A percentile compares a stretch with the other conserved stretches of the same genome.
Evolutionary conservation across 2,329 filamentous ascomycete genomes (phyloP).

Genomic region (Epichloe hybrida): DNA sequence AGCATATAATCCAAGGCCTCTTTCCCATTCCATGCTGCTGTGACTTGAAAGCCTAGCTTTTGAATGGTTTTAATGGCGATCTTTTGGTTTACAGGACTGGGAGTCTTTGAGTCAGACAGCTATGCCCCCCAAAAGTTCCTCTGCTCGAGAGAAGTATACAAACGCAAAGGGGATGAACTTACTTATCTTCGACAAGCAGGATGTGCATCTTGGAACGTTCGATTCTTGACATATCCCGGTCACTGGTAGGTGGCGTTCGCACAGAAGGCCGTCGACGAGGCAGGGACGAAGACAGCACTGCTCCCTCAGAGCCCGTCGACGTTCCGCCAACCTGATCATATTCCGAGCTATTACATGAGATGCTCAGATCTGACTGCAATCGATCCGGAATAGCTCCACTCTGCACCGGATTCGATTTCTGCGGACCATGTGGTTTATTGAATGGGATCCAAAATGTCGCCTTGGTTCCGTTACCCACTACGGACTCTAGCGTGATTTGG

Average conservation of each 20-base stretch:
- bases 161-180: slow-evolving; percentile 19
- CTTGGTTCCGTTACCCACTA: slow-evolving; percentile 54
- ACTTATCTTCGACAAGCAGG: slow-evolving; percentile 75
- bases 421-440: slow-evolving; percentile 46
- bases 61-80: slow-evolving; percentile 63
- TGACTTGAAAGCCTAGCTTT: slow-evolving; percentile 58
- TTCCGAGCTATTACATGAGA: slow-evolving; percentile 57
- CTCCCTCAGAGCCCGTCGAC: slow-evolving; percentile 18
- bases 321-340: slow-evolving; percentile 35
- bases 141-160: background rate
- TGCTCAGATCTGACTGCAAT: slow-evolving; percentile 47
- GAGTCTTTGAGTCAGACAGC: background rate
- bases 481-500: slow-evolving; percentile 56
- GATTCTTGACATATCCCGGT: slow-evolving; percentile 35
- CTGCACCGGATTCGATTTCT: slow-evolving; percentile 39
- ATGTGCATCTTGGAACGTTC: slow-evolving; percentile 54
- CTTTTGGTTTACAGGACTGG: slow-evolving; percentile 54
- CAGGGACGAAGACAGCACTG: slow-evolving; percentile 10
- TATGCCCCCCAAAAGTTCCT: background rate
- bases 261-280: slow-evolving; percentile 20
- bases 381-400: slow-evolving; percentile 54
- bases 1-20: slow-evolving; percentile 64
- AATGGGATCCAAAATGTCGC: slow-evolving; percentile 68
- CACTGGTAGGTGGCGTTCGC: slow-evolving; percentile 23
- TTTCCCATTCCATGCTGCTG: slow-evolving; percentile 63